Percentiles rank a stretch among this genome's conserved stretches.
Evolutionary conservation across 306 rosid genomes (phyloP).

Genomic region (Fragaria ananassa): DNA sequence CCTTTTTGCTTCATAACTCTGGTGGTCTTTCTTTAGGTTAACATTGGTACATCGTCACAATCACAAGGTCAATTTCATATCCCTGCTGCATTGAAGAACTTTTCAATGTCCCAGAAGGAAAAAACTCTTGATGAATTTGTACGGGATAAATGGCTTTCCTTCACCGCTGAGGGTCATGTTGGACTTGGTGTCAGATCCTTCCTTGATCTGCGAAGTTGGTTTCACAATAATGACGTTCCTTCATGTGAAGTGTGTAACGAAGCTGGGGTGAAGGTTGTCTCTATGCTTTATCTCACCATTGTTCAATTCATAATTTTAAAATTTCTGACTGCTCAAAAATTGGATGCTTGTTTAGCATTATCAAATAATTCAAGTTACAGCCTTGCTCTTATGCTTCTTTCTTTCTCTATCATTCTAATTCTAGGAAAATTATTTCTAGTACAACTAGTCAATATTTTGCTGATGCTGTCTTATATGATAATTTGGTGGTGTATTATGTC

Average conservation of each 20-base stretch:
- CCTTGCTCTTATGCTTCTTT: background rate
- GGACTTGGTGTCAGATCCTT: slow-evolving; percentile 87
- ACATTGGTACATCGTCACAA: slow-evolving; percentile 35
- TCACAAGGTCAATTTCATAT: slow-evolving; percentile 43
- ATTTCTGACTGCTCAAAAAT: background rate
- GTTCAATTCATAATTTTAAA: slow-evolving; percentile 3
- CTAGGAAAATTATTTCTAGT: background rate
- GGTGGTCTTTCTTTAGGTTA: slow-evolving; percentile 48
- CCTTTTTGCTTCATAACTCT: slow-evolving; percentile 19
- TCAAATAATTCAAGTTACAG: background rate
- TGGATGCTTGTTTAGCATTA: background rate
- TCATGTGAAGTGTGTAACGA: slow-evolving; percentile 89
- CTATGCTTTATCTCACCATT: slow-evolving; percentile 10
- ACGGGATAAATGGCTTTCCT: slow-evolving; percentile 66
- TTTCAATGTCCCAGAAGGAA: slow-evolving; percentile 61
- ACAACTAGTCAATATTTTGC: background rate
- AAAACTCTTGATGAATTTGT: slow-evolving; percentile 67
- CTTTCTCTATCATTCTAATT: background rate
- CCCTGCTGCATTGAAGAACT: slow-evolving; percentile 58
- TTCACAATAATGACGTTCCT: slow-evolving; percentile 62
- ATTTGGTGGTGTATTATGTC: slow-evolving; percentile 18
- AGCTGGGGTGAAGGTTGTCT: slow-evolving; percentile 85
- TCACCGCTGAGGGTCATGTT: slow-evolving; percentile 54
- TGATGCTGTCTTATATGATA: slow-evolving; percentile 21
- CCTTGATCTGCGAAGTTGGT: slow-evolving; percentile 92